phyloP scores from a whole-genome alignment of 441 rosid genomes.

The Sinapis alba region DNA sequence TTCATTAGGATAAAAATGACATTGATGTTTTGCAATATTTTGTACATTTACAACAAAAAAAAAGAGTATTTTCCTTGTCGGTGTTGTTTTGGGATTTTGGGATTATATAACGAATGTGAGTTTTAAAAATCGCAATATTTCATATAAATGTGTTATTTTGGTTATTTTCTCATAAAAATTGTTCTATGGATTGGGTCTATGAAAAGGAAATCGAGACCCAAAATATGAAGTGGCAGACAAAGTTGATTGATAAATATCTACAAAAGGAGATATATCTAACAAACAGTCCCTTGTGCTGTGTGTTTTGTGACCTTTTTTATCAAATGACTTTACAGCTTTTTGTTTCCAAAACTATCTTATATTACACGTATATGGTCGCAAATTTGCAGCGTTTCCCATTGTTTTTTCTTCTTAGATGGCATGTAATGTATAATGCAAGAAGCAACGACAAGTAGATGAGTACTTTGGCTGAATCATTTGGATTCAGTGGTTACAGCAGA shows the following conservation, averaged over 20 bases:
- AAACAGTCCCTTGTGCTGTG: slow-evolving; percentile 33
- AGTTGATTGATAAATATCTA: slow-evolving; percentile 24
- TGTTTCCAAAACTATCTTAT: slow-evolving; percentile 16
- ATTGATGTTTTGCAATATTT: slow-evolving; percentile 27
- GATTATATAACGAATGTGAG: slow-evolving; percentile 27
- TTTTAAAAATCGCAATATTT: slow-evolving; percentile 12
- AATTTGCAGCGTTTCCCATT: not conserved
- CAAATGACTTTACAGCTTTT: slow-evolving; percentile 31
- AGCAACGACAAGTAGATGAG: not conserved
- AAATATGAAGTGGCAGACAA: slow-evolving; percentile 35
- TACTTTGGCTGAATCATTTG: not conserved
- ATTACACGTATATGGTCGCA: not conserved
- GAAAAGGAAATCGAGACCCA: slow-evolving; percentile 16
- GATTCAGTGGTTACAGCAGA: too few relatives aligned
- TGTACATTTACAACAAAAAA: slow-evolving; percentile 28
- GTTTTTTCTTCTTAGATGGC: not conserved
- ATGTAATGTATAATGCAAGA: not conserved
- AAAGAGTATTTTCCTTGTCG: not conserved
- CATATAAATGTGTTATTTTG: not conserved
- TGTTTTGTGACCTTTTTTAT: slow-evolving; percentile 29
- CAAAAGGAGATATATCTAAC: slow-evolving; percentile 4
- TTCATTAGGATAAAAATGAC: slow-evolving; percentile 24
- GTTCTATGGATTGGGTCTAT: not conserved
- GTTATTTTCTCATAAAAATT: not conserved
- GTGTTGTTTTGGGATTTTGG: slow-evolving; percentile 34